Evolutionary conservation across 305 asterid genomes (phyloP).

Genomic region (Fraxinus xanthoxyloides): DNA sequence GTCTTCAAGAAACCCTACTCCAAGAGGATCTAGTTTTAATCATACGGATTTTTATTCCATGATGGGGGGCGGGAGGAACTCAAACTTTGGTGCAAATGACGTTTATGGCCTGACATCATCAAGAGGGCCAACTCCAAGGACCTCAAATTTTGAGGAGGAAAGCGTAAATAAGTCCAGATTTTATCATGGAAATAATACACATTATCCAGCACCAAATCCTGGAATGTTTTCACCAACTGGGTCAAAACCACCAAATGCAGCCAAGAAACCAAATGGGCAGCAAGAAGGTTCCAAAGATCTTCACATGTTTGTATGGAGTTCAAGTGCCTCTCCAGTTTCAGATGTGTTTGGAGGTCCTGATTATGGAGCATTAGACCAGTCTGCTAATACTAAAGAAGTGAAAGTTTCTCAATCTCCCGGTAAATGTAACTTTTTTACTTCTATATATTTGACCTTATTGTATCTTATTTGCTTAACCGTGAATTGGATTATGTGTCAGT

Average conservation of each 20-base stretch:
- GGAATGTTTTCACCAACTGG: conserved; percentile 82
- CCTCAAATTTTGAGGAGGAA: conserved; percentile 81
- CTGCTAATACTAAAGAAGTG: conserved; percentile 52
- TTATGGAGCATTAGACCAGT: conserved; percentile 49
- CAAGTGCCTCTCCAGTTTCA: conserved; percentile 88
- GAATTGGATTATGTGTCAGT: conserved; percentile 18
- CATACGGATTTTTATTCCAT: conserved; percentile 84
- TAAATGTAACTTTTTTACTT: neutral
- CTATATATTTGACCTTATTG: neutral
- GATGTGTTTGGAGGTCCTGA: conserved; percentile 80
- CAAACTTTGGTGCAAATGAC: conserved; percentile 75
- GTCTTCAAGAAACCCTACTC: conserved; percentile 84
- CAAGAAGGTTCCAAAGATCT: conserved; percentile 59
- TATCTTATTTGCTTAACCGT: neutral
- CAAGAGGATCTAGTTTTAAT: conserved; percentile 91
- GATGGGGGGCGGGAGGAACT: conserved; percentile 62
- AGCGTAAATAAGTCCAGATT: conserved; percentile 16
- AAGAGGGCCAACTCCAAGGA: conserved; percentile 77
- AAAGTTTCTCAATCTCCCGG: conserved; percentile 61
- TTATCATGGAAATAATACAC: neutral
- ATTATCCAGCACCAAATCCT: conserved; percentile 82
- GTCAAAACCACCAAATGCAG: conserved; percentile 27
- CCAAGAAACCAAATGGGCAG: conserved; percentile 54
- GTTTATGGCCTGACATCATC: conserved; percentile 53
- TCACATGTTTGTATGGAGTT: conserved; percentile 96